Evolutionary conservation across 768 basidiomycete genomes (phyloP).

Genomic region (Tylopilus cervinicoccineus): DNA sequence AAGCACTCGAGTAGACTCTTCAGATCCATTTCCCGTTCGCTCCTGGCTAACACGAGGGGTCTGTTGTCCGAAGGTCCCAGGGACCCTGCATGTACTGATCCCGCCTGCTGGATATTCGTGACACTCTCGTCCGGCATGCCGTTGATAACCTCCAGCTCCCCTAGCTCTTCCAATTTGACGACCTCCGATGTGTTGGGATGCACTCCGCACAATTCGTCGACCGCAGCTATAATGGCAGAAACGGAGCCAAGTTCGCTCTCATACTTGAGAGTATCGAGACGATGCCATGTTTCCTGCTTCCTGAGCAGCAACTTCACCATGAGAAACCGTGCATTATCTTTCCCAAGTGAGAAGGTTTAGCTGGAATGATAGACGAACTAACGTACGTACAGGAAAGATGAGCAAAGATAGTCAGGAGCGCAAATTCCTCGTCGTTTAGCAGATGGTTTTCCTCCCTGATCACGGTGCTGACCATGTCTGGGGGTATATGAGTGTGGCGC

Average conservation of each 20-base stretch:
- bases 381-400: constrained; percentile 51
- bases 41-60: constrained; percentile 34
- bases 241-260: constrained; percentile 37
- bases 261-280: constrained; percentile 43
- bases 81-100: constrained; percentile 3
- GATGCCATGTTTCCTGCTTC: constrained; percentile 53
- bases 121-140: constrained; percentile 30
- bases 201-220: constrained; percentile 40
- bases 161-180: constrained; percentile 14
- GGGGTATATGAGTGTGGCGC: background rate
- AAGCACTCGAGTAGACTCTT: constrained; percentile 42
- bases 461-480: constrained; percentile 57
- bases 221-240: constrained; percentile 36
- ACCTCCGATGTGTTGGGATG: constrained; percentile 1
- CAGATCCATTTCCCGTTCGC: constrained; percentile 38
- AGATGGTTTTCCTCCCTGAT: constrained; percentile 47
- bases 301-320: constrained; percentile 61
- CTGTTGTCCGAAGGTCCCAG: constrained; percentile 6
- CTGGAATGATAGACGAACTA: background rate
- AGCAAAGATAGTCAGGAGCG: constrained; percentile 39
- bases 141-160: constrained; percentile 34
- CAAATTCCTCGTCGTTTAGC: constrained; percentile 47
- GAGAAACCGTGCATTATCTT: constrained; percentile 58
- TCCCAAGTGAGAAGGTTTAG: constrained; percentile 6
- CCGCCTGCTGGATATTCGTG: constrained; percentile 1